Conservation (phyloP, 768 basidiomycete species). For the Grammothele lineata region DNA sequence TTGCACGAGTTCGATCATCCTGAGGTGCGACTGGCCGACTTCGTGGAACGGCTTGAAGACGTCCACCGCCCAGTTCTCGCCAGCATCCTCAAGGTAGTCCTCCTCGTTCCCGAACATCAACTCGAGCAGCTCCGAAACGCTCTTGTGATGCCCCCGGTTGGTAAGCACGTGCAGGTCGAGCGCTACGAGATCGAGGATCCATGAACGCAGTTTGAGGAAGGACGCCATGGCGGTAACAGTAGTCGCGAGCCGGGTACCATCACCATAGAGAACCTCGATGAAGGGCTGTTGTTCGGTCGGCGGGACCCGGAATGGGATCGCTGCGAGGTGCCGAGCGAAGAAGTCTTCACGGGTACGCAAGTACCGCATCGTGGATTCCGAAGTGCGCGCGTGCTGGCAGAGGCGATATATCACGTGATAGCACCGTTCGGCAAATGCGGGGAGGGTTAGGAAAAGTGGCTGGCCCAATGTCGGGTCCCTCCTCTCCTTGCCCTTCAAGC, state of each 20-base stretch:
- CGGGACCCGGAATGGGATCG: conserved; percentile 64
- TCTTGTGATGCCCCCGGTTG: conserved; percentile 69
- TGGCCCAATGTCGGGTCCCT: conserved; percentile 28
- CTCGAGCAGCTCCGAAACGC: conserved; percentile 70
- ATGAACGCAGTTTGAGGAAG: conserved; percentile 79
- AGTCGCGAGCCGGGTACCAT: conserved; percentile 65
- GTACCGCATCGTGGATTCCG: conserved; percentile 78
- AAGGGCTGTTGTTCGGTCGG: conserved; percentile 42
- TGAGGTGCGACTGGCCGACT: conserved; percentile 76
- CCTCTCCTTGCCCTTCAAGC: conserved; percentile 42
- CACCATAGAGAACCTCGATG: conserved; percentile 63
- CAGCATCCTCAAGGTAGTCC: conserved; percentile 38
- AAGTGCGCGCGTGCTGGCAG: conserved; percentile 82
- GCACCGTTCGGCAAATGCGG: conserved; percentile 79
- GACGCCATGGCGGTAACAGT: conserved; percentile 65
- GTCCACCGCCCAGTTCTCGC: conserved; percentile 41
- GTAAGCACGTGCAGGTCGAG: conserved; percentile 87
- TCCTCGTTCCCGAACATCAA: conserved; percentile 72
- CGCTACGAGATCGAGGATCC: conserved; percentile 80
- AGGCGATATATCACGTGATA: conserved; percentile 83
- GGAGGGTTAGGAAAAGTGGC: conserved; percentile 62
- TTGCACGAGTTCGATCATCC: conserved; percentile 85
- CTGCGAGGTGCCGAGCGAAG: conserved; percentile 80
- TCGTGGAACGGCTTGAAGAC: conserved; percentile 60
- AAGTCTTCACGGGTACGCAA: conserved; percentile 86